Conservation (phyloP, 1,284 basidiomycete species). For the Boletus mariae region DNA sequence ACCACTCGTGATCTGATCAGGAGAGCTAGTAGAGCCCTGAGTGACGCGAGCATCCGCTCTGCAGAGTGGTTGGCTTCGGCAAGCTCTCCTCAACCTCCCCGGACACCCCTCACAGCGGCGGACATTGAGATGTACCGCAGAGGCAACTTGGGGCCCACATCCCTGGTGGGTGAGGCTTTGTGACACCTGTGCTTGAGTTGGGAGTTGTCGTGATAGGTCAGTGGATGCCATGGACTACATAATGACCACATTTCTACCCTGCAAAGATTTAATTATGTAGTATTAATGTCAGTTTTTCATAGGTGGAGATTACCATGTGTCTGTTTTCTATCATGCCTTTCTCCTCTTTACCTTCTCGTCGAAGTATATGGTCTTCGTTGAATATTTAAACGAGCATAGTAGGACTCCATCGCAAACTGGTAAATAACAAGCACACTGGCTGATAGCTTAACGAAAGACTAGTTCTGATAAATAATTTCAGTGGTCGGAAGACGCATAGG, state of each 20-base stretch:
- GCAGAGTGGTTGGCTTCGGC: slow-evolving; percentile 32
- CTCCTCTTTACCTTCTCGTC: neutral
- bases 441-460: slow-evolving; percentile 11
- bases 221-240: neutral
- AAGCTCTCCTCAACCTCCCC: slow-evolving; percentile 12
- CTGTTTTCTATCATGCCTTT: neutral
- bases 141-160: slow-evolving; percentile 12
- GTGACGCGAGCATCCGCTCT: slow-evolving; percentile 30
- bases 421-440: slow-evolving; percentile 7
- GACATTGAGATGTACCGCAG: slow-evolving; percentile 31
- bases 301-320: slow-evolving; percentile 2
- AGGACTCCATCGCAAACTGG: slow-evolving; percentile 3
- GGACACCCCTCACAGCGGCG: slow-evolving; percentile 15
- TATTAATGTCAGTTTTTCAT: slow-evolving; percentile 9
- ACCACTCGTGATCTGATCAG: slow-evolving; percentile 18
- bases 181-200: neutral
- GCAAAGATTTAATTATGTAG: slow-evolving; percentile 13
- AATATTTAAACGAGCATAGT: slow-evolving; percentile 3
- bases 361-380: neutral
- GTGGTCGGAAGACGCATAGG: neutral
- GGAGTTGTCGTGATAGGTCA: neutral
- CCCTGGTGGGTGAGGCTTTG: neutral
- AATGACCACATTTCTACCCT: neutral
- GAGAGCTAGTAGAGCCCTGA: slow-evolving; percentile 26
- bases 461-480: slow-evolving; percentile 23